phyloP scores from a whole-genome alignment of 352 stramenopile genomes.

The Pythium pectinolyticum region DNA sequence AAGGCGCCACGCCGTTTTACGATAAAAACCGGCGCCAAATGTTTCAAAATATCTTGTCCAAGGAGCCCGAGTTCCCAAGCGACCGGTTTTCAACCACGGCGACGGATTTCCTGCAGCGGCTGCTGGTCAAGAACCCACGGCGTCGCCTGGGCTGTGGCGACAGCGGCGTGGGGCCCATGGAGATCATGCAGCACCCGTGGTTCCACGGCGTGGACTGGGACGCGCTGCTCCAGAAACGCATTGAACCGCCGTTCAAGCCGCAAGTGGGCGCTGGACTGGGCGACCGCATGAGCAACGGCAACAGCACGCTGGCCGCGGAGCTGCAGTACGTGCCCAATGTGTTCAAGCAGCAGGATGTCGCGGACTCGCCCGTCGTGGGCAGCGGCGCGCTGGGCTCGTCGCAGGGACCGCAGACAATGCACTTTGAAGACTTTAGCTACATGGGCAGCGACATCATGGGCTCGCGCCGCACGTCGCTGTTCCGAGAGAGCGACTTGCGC shows the following conservation, averaged over 20 bases:
- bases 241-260: conserved; percentile 75
- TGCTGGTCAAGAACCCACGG: conserved; percentile 77
- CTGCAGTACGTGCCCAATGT: conserved; percentile 78
- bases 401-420: conserved; percentile 65
- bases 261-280: conserved; percentile 37
- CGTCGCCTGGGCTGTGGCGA: conserved; percentile 63
- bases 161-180: conserved; percentile 54
- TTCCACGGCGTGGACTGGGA: conserved; percentile 82
- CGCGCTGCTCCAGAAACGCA: conserved; percentile 52
- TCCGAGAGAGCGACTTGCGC: conserved; percentile 81
- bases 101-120: conserved; percentile 61
- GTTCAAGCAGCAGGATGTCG: conserved; percentile 83
- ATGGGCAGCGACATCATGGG: conserved; percentile 87
- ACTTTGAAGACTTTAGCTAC: conserved; percentile 88
- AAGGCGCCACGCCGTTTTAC: conserved; percentile 81
- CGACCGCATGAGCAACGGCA: conserved; percentile 37
- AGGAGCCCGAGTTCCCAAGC: conserved; percentile 58
- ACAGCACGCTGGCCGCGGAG: conserved; percentile 47
- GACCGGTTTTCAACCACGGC: conserved; percentile 68
- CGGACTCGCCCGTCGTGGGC: conserved; percentile 72
- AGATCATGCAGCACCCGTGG: conserved; percentile 86
- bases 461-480: conserved; percentile 77
- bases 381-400: conserved; percentile 56
- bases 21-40: conserved; percentile 84
- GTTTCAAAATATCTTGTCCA: conserved; percentile 85